Conservation (phyloP, 75 land plant species). For the Selaginella tamariscina region DNA sequence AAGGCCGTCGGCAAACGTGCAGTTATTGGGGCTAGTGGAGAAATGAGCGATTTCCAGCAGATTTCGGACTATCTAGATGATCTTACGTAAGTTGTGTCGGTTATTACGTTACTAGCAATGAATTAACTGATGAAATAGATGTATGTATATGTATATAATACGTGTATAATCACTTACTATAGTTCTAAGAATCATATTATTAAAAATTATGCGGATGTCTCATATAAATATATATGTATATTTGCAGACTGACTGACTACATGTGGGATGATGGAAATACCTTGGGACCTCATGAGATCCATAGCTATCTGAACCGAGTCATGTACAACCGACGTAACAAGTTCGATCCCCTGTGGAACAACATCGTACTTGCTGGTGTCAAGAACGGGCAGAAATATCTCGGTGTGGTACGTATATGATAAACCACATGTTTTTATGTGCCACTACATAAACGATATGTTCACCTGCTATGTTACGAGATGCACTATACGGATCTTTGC, state of each 20-base stretch:
- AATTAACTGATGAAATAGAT: too few species aligned
- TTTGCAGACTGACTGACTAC: slow-evolving; percentile 50
- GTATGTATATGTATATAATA: too few species aligned
- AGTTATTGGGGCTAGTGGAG: slow-evolving; percentile 85
- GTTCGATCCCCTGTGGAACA: slow-evolving; percentile 85
- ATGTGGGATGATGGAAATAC: slow-evolving; percentile 99
- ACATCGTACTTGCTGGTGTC: slow-evolving; percentile 66
- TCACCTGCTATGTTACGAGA: too few species aligned
- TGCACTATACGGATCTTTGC: too few species aligned
- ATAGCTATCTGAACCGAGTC: slow-evolving; percentile 57
- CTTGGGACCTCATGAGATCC: slow-evolving; percentile 76
- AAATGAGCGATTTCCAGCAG: slow-evolving; percentile 91
- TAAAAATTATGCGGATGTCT: too few species aligned
- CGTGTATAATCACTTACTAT: too few species aligned
- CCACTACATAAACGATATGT: not conserved
- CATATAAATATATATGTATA: not conserved
- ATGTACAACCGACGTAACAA: slow-evolving; percentile 92
- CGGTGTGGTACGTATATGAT: slow-evolving; percentile 39
- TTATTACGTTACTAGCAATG: not conserved
- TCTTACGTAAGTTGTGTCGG: slow-evolving; percentile 41
- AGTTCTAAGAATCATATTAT: too few species aligned
- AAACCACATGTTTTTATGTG: not conserved
- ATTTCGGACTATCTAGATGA: slow-evolving; percentile 56
- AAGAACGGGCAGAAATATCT: slow-evolving; percentile 78
- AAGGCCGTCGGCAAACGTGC: slow-evolving; percentile 70